These are phyloP conservation scores for Phytopythium kandeliae DNA, from an alignment of 352 stramenopile species.

Conservation along the genomic window DNA sequence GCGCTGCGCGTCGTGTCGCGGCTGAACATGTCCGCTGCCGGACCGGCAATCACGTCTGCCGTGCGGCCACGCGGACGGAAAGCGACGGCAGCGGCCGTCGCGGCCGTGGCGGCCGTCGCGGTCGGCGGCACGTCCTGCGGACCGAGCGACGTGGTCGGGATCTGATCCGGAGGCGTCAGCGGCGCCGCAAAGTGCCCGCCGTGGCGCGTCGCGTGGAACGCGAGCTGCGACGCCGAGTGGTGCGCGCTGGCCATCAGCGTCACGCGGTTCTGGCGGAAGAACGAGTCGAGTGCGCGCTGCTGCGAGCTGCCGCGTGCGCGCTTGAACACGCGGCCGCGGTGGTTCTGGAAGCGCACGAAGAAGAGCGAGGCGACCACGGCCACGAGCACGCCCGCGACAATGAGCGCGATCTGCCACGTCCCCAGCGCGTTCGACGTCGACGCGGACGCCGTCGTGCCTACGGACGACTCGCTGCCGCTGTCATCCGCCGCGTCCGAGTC, in stretches of 20 bases:
- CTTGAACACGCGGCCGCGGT: conserved; percentile 16
- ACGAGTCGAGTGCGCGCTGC: conserved; percentile 42
- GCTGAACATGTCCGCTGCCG: conserved; percentile 17
- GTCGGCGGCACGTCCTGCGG: conserved; percentile 7
- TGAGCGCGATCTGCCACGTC: conserved; percentile 30
- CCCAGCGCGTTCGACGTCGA: conserved; percentile 16
- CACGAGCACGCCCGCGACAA: conserved; percentile 39
- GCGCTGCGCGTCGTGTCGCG: conserved; percentile 11
- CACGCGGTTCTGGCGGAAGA: conserved; percentile 44
- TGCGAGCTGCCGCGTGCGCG: conserved; percentile 26
- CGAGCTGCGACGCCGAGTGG: conserved; percentile 9
- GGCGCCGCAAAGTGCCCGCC: conserved; percentile 16
- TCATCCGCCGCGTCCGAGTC: conserved; percentile 7
- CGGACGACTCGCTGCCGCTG: conserved; percentile 9
- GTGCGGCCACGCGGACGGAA: conserved; percentile 4
- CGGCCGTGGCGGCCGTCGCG: conserved; percentile 7
- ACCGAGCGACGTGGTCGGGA: conserved; percentile 19
- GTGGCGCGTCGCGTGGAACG: conserved; percentile 5
- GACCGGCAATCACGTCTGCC: conserved; percentile 11
- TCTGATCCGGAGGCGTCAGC: conserved; percentile 30
- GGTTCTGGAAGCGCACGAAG: conserved; percentile 45
- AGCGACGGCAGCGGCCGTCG: background rate
- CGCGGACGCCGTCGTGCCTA: conserved; percentile 13
- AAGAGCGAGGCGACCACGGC: conserved; percentile 45
- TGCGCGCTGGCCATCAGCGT: conserved; percentile 20